phyloP scores from a whole-genome alignment of 2,329 filamentous ascomycete species.

The Penicillium sp. region DNA sequence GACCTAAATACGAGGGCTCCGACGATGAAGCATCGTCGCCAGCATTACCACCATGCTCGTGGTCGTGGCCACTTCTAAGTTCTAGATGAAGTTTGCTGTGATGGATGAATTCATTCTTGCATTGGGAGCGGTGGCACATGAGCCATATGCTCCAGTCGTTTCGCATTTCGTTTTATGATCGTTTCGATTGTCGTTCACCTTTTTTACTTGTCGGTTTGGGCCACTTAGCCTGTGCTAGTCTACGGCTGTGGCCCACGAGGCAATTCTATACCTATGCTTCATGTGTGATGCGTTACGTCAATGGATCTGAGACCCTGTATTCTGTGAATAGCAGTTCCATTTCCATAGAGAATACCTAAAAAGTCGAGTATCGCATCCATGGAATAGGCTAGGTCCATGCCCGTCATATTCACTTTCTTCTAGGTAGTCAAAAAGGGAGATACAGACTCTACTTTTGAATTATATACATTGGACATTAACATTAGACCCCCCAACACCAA shows the following conservation, averaged over 20 bases:
- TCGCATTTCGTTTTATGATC: background rate
- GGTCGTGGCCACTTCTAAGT: conserved; percentile 8
- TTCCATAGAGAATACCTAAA: background rate
- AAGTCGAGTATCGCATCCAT: background rate
- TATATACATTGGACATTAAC: conserved; percentile 8
- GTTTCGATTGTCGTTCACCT: background rate
- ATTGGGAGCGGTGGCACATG: background rate
- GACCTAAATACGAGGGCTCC: background rate
- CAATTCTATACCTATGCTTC: conserved; percentile 6
- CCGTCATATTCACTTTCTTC: too few relatives aligned
- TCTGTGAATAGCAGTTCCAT: conserved; percentile 17
- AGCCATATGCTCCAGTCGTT: background rate
- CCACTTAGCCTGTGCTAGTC: conserved; percentile 2
- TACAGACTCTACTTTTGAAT: background rate
- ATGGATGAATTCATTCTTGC: background rate
- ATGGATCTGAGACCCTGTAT: conserved; percentile 29
- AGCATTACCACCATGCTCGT: conserved; percentile 9
- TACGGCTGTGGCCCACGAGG: background rate
- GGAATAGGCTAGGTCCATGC: too few relatives aligned
- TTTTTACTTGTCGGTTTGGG: background rate
- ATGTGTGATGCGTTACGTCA: conserved; percentile 30
- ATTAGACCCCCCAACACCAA: background rate
- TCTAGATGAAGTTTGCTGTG: background rate
- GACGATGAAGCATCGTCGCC: conserved; percentile 16
- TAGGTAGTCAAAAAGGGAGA: too few relatives aligned